These are phyloP conservation scores for Cutaneotrichosporon arboriforme DNA, from an alignment of 1,284 basidiomycete species.

Conservation along the genomic window DNA sequence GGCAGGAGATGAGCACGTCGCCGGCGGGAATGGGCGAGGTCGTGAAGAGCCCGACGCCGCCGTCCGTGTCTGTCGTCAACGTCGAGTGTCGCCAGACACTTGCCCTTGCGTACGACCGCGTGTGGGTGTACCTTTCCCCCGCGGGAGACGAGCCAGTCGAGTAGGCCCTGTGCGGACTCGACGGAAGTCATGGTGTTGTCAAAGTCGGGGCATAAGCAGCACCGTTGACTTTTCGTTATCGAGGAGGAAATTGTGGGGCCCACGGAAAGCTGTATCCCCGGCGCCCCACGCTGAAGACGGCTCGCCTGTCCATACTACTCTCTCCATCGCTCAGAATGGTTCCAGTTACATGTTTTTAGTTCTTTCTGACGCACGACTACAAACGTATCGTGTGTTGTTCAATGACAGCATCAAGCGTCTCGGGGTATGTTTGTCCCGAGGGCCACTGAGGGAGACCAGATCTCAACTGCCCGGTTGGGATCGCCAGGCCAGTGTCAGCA, in stretches of 20 bases:
- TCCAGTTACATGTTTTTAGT: too few species aligned
- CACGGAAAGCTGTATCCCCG: too few species aligned
- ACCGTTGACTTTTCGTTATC: background rate
- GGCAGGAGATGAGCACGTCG: conserved; percentile 62
- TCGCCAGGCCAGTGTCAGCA: too few species aligned
- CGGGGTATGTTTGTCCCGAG: too few species aligned
- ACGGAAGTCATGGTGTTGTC: conserved; percentile 2
- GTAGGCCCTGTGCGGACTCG: conserved; percentile 3
- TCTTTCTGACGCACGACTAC: too few species aligned
- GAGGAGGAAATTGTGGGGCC: background rate
- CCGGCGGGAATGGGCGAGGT: conserved; percentile 53
- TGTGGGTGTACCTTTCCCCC: conserved; percentile 12
- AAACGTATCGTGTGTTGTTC: too few species aligned
- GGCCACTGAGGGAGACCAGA: too few species aligned
- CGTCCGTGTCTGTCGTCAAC: conserved; percentile 33
- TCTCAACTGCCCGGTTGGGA: too few species aligned
- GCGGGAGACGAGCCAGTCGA: conserved; percentile 7
- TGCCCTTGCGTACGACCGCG: conserved; percentile 15
- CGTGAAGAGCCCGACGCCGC: conserved; percentile 60
- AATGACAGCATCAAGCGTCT: too few species aligned
- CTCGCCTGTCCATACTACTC: too few species aligned
- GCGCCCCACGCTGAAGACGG: too few species aligned
- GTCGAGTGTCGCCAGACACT: background rate
- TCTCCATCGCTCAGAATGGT: too few species aligned
- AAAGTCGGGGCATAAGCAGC: background rate